Percentiles rank a stretch among this genome's conserved stretches.
Conservation (phyloP, 176 grass and related monocot species). For the Rhynchospora tenuis region DNA sequence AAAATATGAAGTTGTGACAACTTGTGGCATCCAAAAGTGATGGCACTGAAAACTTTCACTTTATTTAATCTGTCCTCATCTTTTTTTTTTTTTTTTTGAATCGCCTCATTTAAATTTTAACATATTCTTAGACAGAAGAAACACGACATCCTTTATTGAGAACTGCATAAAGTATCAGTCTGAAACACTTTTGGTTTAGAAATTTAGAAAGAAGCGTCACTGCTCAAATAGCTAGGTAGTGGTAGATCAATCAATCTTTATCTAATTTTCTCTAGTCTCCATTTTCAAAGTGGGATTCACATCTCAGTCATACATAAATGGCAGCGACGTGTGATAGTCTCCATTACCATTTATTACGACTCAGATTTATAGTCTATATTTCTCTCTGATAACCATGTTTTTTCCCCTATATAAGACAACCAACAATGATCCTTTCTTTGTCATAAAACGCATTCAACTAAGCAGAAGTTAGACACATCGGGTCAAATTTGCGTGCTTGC, state of each 20-base stretch:
- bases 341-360: too few relatives aligned
- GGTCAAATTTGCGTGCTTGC: too few relatives aligned
- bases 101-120: background rate
- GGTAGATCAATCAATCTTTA: conserved; percentile 9
- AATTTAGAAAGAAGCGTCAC: background rate
- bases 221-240: background rate
- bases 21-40: too few relatives aligned
- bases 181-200: background rate
- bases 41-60: too few relatives aligned
- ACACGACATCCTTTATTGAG: background rate
- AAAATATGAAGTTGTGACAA: too few relatives aligned
- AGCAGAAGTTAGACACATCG: background rate
- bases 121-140: background rate
- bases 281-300: background rate
- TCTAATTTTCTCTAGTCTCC: background rate
- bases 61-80: background rate
- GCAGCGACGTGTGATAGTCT: too few relatives aligned
- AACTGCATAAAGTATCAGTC: background rate
- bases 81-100: background rate
- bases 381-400: too few relatives aligned
- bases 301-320: too few relatives aligned
- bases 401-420: too few relatives aligned
- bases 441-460: background rate
- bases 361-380: too few relatives aligned
- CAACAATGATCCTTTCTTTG: background rate